Percentiles rank a stretch among this genome's conserved stretches.
These are phyloP conservation scores for Phytophthora chlamydospora DNA, from an alignment of 352 stramenopile species.

Conservation along the genomic window DNA sequence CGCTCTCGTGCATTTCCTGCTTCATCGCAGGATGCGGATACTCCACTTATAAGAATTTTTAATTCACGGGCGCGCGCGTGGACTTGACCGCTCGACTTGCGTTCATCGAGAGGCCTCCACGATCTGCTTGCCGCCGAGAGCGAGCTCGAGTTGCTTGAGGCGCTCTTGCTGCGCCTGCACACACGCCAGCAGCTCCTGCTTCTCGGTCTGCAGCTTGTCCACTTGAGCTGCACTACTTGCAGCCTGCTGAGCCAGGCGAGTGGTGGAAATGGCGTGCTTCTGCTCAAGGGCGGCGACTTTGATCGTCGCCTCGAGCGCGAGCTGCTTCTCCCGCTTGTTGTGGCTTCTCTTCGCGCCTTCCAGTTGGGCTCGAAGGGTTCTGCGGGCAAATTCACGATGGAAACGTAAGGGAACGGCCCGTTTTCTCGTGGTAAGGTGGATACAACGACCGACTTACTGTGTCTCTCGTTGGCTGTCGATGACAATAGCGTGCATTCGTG, in stretches of 20 bases:
- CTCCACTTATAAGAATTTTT: constrained; percentile 25
- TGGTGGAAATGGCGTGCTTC: constrained; percentile 47
- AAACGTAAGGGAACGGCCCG: constrained; percentile 21
- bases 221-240: constrained; percentile 41
- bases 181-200: constrained; percentile 45
- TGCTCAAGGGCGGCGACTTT: constrained; percentile 58
- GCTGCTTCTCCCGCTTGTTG: constrained; percentile 53
- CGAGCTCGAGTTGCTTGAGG: constrained; percentile 60
- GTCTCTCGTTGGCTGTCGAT: constrained; percentile 51
- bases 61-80: constrained; percentile 16
- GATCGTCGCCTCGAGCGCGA: constrained; percentile 51
- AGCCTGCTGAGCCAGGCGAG: constrained; percentile 44
- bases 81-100: constrained; percentile 28
- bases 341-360: constrained; percentile 41
- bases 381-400: constrained; percentile 15
- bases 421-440: neutral
- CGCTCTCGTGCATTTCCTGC: constrained; percentile 26
- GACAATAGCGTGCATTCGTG: constrained; percentile 61
- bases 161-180: constrained; percentile 49
- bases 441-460: constrained; percentile 32
- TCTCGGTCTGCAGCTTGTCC: constrained; percentile 53
- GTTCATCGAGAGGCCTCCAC: constrained; percentile 44
- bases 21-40: constrained; percentile 36
- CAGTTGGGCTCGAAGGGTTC: constrained; percentile 50
- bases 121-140: constrained; percentile 48